Evolutionary conservation across 768 basidiomycete species (phyloP).

Genomic region (Mycena latifolia): DNA sequence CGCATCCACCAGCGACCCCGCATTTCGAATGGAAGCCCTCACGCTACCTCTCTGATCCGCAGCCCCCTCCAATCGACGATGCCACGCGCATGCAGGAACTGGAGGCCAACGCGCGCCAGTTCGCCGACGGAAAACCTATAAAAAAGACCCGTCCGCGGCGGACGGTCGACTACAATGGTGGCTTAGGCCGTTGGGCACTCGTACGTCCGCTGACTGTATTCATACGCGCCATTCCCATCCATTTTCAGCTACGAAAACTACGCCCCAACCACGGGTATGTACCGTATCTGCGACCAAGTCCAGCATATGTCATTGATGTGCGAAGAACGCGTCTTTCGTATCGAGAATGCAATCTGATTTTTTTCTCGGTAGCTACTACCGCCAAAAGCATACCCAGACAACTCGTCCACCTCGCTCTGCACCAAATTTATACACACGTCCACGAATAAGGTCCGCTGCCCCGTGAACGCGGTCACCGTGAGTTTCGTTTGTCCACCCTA

Average conservation of each 20-base stretch:
- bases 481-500: conserved; percentile 42
- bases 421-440: conserved; percentile 99
- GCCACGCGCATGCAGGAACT: conserved; percentile 76
- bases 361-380: conserved; percentile 80
- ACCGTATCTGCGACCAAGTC: conserved; percentile 84
- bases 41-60: conserved; percentile 78
- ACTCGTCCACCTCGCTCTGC: conserved; percentile 93
- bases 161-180: conserved; percentile 96
- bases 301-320: conserved; percentile 93
- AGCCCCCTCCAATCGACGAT: conserved; percentile 83
- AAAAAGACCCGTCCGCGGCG: conserved; percentile 94
- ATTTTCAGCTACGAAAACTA: conserved; percentile 74
- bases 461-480: conserved; percentile 95
- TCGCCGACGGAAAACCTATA: conserved; percentile 83
- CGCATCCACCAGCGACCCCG: conserved; percentile 49
- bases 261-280: conserved; percentile 84
- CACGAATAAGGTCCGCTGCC: conserved; percentile 98
- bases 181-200: conserved; percentile 86
- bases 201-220: conserved; percentile 57
- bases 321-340: conserved; percentile 40
- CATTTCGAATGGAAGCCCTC: conserved; percentile 83
- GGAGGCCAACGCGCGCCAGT: conserved; percentile 80
- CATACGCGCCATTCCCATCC: conserved; percentile 21
- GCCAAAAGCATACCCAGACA: conserved; percentile 91
- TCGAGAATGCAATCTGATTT: conserved; percentile 36